Conservation (phyloP, 2,329 filamentous ascomycete species). For the Botrytis pseudocinerea region DNA sequence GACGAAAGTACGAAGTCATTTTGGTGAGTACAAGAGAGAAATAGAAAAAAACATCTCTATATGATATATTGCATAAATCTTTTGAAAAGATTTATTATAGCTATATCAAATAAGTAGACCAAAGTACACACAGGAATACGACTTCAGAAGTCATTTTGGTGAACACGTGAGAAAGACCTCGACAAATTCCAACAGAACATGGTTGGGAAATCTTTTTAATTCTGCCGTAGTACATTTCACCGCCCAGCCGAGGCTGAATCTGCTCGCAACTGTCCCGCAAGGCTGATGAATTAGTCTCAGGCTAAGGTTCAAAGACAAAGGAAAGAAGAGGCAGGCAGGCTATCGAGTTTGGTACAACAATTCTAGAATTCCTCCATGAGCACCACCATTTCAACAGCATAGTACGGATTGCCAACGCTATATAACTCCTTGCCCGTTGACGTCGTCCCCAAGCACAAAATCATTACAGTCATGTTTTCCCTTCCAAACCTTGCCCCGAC, state of each 20-base stretch:
- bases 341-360: neutral
- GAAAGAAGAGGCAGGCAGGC: slow-evolving; percentile 1
- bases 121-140: neutral
- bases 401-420: neutral
- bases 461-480: slow-evolving; percentile 49
- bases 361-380: neutral
- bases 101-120: neutral
- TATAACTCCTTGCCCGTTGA: neutral
- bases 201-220: neutral
- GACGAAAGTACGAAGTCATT: neutral
- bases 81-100: neutral
- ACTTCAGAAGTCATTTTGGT: too few relatives aligned
- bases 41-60: too few relatives aligned
- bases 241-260: neutral
- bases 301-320: neutral
- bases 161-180: neutral
- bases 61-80: too few relatives aligned
- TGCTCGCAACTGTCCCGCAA: neutral
- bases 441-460: neutral
- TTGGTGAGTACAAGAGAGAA: neutral
- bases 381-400: neutral
- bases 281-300: neutral
- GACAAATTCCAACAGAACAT: neutral
- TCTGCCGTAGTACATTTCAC: neutral
- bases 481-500: slow-evolving; percentile 68